phyloP scores from a whole-genome alignment of 768 basidiomycete genomes.

The Kwoniella pini region DNA sequence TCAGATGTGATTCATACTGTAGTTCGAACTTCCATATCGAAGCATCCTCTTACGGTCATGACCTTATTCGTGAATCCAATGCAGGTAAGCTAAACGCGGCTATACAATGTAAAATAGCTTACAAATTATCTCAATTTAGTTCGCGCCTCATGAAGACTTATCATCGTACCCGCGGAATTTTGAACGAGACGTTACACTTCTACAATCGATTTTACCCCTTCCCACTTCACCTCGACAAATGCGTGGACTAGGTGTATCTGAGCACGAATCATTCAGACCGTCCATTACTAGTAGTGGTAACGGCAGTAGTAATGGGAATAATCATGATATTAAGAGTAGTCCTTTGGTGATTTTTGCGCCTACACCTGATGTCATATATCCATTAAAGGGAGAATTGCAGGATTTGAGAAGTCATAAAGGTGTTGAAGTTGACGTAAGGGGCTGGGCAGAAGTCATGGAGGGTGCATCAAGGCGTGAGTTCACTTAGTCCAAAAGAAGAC shows the following conservation, averaged over 20 bases:
- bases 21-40: slow-evolving; percentile 75
- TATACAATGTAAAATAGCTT: too few species aligned
- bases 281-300: background rate
- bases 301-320: background rate
- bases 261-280: slow-evolving; percentile 55
- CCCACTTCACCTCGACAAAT: slow-evolving; percentile 16
- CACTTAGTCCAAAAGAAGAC: background rate
- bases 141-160: slow-evolving; percentile 93
- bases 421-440: slow-evolving; percentile 89
- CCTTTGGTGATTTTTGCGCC: slow-evolving; percentile 71
- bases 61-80: slow-evolving; percentile 98
- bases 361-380: slow-evolving; percentile 80
- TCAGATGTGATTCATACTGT: background rate
- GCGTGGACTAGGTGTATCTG: slow-evolving; percentile 43
- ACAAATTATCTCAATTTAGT: slow-evolving; percentile 53
- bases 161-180: slow-evolving; percentile 87
- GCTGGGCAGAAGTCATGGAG: slow-evolving; percentile 90
- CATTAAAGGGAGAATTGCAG: slow-evolving; percentile 77
- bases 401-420: slow-evolving; percentile 73
- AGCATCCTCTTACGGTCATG: slow-evolving; percentile 82
- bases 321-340: slow-evolving; percentile 15
- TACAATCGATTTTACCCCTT: slow-evolving; percentile 53
- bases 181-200: slow-evolving; percentile 67
- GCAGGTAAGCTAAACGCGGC: too few species aligned
- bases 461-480: slow-evolving; percentile 67